These are phyloP conservation scores for Leishmania amazonensis DNA, from an alignment of 208 protist genomes.

Conservation along the genomic window DNA sequence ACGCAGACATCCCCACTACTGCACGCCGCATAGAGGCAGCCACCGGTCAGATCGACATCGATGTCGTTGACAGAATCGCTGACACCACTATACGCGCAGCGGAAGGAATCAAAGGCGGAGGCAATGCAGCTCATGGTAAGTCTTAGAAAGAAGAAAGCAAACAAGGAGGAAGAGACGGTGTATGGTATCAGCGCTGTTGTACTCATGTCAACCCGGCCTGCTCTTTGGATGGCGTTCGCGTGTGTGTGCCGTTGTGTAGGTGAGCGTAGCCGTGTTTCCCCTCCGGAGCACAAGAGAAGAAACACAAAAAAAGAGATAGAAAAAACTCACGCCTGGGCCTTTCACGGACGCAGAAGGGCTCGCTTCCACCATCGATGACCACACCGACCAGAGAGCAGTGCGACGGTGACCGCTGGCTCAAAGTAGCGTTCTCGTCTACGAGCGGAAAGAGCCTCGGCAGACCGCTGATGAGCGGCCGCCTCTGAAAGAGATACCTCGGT, in stretches of 20 bases:
- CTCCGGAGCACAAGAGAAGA: not conserved
- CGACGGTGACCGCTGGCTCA: not conserved
- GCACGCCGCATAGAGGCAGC: conserved; percentile 49
- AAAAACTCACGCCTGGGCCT: not conserved
- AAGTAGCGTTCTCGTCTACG: not conserved
- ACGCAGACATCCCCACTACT: conserved; percentile 38
- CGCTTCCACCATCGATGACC: not conserved
- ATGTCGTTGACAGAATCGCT: conserved; percentile 39
- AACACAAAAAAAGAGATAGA: not conserved
- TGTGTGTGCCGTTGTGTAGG: not conserved
- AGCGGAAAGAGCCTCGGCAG: not conserved
- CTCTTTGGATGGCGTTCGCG: not conserved
- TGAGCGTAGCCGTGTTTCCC: not conserved
- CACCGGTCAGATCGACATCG: conserved; percentile 40
- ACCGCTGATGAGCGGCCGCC: not conserved
- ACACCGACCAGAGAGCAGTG: no score
- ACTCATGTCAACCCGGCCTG: not conserved
- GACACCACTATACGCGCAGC: conserved; percentile 30
- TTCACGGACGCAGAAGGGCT: not conserved
- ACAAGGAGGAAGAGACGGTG: not conserved
- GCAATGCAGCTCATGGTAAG: conserved; percentile 15
- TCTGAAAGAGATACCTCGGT: not conserved
- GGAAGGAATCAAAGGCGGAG: conserved; percentile 28
- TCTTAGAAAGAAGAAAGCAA: not conserved
- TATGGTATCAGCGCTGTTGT: not conserved